Evolutionary conservation across 1,284 basidiomycete genomes (phyloP).

Genomic region (Puccinia horiana): DNA sequence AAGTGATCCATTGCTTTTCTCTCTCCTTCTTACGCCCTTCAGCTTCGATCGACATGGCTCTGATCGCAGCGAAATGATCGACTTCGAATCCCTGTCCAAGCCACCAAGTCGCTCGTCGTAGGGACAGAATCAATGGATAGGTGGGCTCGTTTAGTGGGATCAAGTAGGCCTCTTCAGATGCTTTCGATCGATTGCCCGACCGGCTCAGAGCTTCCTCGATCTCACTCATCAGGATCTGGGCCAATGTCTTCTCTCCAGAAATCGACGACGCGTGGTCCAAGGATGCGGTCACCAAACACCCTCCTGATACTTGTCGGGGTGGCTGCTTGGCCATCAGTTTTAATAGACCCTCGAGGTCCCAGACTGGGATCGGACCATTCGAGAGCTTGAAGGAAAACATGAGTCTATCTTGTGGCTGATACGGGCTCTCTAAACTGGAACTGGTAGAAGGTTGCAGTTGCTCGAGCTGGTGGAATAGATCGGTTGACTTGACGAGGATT

Average conservation of each 20-base stretch:
- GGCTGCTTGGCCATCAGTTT: slow-evolving; percentile 23
- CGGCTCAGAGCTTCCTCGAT: slow-evolving; percentile 16
- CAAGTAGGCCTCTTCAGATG: slow-evolving; percentile 4
- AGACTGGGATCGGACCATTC: slow-evolving; percentile 32
- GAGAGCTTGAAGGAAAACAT: slow-evolving; percentile 28
- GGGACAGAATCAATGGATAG: slow-evolving; percentile 28
- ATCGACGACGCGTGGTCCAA: neutral
- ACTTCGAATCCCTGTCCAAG: slow-evolving; percentile 41
- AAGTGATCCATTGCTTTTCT: slow-evolving; percentile 12
- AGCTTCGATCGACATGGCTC: slow-evolving; percentile 17
- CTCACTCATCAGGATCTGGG: neutral
- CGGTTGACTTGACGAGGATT: slow-evolving; percentile 4
- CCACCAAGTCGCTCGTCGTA: slow-evolving; percentile 42
- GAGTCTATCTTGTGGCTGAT: neutral
- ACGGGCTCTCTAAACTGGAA: neutral
- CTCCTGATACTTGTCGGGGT: neutral
- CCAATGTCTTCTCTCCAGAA: neutral
- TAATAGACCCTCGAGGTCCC: slow-evolving; percentile 26
- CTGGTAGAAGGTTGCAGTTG: neutral
- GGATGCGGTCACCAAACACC: neutral
- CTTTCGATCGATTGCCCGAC: neutral
- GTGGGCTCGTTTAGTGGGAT: slow-evolving; percentile 32
- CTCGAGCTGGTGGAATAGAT: neutral
- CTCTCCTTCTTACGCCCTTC: neutral
- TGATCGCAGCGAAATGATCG: slow-evolving; percentile 14